Evolutionary conservation across 228 moss, liverwort and hornwort species (phyloP).

Genomic region (Sphagnum fallax): DNA sequence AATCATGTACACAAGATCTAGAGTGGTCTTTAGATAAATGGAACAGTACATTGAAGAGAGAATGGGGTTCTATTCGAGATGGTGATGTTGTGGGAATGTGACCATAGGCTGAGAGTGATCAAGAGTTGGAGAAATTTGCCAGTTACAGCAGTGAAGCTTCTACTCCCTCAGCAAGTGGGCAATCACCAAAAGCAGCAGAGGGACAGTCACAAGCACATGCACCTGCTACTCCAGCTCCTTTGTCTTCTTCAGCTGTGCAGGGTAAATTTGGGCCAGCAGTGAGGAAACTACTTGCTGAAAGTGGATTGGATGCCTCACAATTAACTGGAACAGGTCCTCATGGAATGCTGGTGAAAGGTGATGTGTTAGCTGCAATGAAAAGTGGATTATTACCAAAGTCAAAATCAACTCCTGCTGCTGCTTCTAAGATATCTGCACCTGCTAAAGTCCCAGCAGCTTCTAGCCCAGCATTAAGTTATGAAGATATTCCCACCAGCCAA

Average conservation of each 20-base stretch:
- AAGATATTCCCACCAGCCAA: constrained; percentile 66
- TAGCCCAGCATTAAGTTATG: constrained; percentile 34
- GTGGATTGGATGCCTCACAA: constrained; percentile 77
- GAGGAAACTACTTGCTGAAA: constrained; percentile 78
- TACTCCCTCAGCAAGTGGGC: constrained; percentile 17
- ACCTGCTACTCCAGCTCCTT: constrained; percentile 25
- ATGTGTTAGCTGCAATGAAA: constrained; percentile 80
- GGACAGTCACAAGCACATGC: constrained; percentile 27
- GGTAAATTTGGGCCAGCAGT: constrained; percentile 84
- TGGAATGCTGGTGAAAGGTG: constrained; percentile 90
- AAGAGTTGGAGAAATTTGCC: constrained; percentile 67
- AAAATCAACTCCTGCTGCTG: constrained; percentile 21
- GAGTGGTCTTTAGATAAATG: too few species aligned
- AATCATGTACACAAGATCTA: background rate
- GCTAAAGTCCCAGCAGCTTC: constrained; percentile 20
- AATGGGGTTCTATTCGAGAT: too few species aligned
- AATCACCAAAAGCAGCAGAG: constrained; percentile 12
- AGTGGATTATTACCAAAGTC: constrained; percentile 24
- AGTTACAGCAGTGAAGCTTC: constrained; percentile 46
- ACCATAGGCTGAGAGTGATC: constrained; percentile 53
- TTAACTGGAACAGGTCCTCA: constrained; percentile 78
- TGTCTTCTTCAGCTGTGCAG: constrained; percentile 20
- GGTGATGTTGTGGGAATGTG: too few species aligned
- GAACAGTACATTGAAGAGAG: too few species aligned
- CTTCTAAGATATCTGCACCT: constrained; percentile 21